phyloP scores from a whole-genome alignment of 306 rosid genomes.

The Cucumis melo region DNA sequence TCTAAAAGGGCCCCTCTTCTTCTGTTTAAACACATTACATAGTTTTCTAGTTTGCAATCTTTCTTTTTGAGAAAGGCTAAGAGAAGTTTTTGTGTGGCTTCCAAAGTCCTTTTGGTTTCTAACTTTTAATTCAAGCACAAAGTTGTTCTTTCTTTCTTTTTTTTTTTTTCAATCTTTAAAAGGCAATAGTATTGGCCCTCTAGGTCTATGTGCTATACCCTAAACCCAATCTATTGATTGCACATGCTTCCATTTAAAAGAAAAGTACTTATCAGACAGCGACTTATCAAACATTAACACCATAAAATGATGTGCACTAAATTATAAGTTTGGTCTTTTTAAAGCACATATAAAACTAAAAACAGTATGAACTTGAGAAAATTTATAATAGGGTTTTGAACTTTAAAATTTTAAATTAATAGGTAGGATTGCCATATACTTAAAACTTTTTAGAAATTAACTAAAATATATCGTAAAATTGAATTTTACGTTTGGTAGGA shows the following conservation, averaged over 20 bases:
- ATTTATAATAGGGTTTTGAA: too few species aligned
- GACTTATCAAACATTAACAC: background rate
- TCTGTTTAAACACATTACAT: background rate
- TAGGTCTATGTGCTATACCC: background rate
- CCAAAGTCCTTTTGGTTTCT: background rate
- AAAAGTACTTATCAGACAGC: background rate
- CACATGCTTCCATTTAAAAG: background rate
- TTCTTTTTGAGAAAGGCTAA: background rate
- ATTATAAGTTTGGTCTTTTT: too few species aligned
- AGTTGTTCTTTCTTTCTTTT: too few species aligned
- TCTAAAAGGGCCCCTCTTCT: background rate
- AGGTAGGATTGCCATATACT: too few species aligned
- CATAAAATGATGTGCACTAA: background rate
- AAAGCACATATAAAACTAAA: too few species aligned
- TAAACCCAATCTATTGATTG: constrained; percentile 2
- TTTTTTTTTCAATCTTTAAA: background rate
- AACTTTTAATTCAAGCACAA: background rate
- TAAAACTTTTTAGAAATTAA: too few species aligned
- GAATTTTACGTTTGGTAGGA: too few species aligned
- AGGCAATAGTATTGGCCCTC: background rate
- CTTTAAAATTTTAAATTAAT: too few species aligned
- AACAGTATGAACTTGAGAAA: too few species aligned
- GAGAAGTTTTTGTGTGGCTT: background rate
- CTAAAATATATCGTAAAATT: too few species aligned
- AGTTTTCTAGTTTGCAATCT: background rate